These are phyloP conservation scores for Backusella mclennaniae DNA, from an alignment of 192 early-diverging fungal species.

Conservation along the genomic window DNA sequence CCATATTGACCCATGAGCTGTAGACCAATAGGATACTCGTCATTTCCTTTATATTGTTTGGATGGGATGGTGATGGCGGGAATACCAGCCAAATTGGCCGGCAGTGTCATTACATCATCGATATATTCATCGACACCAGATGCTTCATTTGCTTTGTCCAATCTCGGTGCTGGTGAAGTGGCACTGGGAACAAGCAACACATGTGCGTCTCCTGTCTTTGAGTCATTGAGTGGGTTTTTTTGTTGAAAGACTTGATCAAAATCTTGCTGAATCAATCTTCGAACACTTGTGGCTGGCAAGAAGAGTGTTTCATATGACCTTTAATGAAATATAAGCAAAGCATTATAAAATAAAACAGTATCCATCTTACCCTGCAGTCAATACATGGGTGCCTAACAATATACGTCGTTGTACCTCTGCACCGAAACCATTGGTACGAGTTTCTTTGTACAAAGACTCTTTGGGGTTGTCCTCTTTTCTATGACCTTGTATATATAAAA, in stretches of 20 bases:
- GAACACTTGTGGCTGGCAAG: constrained; percentile 77
- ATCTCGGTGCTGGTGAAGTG: constrained; percentile 67
- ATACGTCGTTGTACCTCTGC: constrained; percentile 81
- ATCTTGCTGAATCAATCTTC: constrained; percentile 73
- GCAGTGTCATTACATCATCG: constrained; percentile 89
- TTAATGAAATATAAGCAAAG: background rate
- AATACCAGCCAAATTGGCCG: constrained; percentile 82
- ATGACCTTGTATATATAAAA: constrained; percentile 32
- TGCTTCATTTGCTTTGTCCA: constrained; percentile 4
- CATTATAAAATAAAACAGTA: no score
- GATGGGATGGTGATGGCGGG: constrained; percentile 71
- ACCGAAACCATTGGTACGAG: constrained; percentile 73
- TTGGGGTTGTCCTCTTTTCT: constrained; percentile 26
- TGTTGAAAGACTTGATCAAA: constrained; percentile 72
- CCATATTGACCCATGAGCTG: constrained; percentile 89
- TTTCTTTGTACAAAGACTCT: constrained; percentile 52
- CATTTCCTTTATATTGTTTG: constrained; percentile 10
- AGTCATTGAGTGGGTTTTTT: constrained; percentile 53
- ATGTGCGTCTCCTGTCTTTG: constrained; percentile 36
- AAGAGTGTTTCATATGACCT: constrained; percentile 73
- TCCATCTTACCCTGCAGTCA: constrained; percentile 64
- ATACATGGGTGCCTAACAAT: constrained; percentile 82
- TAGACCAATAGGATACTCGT: constrained; percentile 72
- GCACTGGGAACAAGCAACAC: constrained; percentile 80
- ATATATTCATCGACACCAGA: constrained; percentile 61